Evolutionary conservation across 2,329 filamentous ascomycete species (phyloP), one percentile per base, ranked within the genome.

Genomic region (Monilinia polystroma): DNA sequence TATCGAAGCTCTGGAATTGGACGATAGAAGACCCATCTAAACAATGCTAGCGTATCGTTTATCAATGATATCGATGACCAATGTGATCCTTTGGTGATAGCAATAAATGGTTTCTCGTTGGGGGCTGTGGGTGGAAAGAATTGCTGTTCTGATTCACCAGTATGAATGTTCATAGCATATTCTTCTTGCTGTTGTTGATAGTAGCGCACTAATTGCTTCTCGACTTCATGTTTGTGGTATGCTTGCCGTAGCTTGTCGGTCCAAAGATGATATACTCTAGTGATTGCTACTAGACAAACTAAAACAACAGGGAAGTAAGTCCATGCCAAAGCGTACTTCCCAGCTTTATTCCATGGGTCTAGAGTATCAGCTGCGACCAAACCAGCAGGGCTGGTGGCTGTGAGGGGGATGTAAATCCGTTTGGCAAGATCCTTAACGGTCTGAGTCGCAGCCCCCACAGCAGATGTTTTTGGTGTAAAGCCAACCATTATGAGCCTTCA

Each of bases 241-340:
- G 92, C 93, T 72, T 93, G 91, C 72, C 93, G 87, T 71, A 96
- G 92, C 80, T 95, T 96, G 81, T 97, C 93, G 73, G 93, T 92
- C 89, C 92, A 97, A 72, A 90, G 88, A 78, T 97, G 90, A 83
- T 93, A 97, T 75, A 91, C 83, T 71, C 92, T 87, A 75, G 94
- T 82, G 14, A 89, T 74, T 14, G 90, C 80, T 5, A 93, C 87
- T 64, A 86, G 74, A 38, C 85, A 83, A 70, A 93, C 83, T 68
- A 97, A 78, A 62, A 88, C 86, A 59, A 96, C 78, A 63, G 90
- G 88, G 74, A 97, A 96, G 78, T 96, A 97, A 18, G 94, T 92
- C 87, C 92, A 97, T 67, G 90, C 92, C 63, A 92, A 80, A 2
- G 85, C 92, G 79, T 97, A 97, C 80, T 96, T 96, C 55, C 90